Evolutionary conservation across 2,329 filamentous ascomycete genomes (phyloP), one percentile per base, ranked within the genome.

Genomic region (Apiospora aurea): DNA sequence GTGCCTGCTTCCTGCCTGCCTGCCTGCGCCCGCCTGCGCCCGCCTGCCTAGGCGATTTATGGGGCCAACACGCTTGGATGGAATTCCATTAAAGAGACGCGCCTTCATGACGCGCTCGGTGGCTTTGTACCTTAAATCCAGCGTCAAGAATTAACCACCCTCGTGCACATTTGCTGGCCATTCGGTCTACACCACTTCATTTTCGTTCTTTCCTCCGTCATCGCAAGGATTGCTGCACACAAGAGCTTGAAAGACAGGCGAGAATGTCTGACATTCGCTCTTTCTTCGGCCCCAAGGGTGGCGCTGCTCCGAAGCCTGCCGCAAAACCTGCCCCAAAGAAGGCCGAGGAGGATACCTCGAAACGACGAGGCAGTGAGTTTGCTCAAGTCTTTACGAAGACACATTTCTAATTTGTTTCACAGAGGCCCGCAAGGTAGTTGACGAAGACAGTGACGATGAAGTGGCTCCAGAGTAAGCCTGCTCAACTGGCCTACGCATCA

Each of bases 211-310:
- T 64, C 41, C 14, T 61, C 69, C 70, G 34, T 13, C 26, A n/a
- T 41, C 34, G 34, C 57, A 14, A n/a, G 34, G 10, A 41, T 21
- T 41, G 18, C 10, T 41, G 21, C 11, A 14, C 34, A 24, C 57
- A 4, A 41, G n/a, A 41, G 7, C 49, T 26, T 21, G n/a, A 7
- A 24, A 73, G 75, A 76, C 57, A 64, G 57, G 43, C 41, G 24
- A 68, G 16, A 74, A 97, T 97, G 95, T 90, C 95, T 74, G 96
- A 98, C 83, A 98, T 98, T 79, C 89, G 95, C 79, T 94, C 88
- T 77, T 98, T 98, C 83, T 98, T 98, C 85, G 91, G 92, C 71
- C 90, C 93, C 73, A 95, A 95, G 81, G 89, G 90, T 69, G 87
- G 88, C 75, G 86, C 88, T 76, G 84, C 87, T 64, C 84, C 88